Base-by-base conservation (phyloP, 2,329 filamentous ascomycete genomes). In the Trichothecium sympodiale region DNA sequence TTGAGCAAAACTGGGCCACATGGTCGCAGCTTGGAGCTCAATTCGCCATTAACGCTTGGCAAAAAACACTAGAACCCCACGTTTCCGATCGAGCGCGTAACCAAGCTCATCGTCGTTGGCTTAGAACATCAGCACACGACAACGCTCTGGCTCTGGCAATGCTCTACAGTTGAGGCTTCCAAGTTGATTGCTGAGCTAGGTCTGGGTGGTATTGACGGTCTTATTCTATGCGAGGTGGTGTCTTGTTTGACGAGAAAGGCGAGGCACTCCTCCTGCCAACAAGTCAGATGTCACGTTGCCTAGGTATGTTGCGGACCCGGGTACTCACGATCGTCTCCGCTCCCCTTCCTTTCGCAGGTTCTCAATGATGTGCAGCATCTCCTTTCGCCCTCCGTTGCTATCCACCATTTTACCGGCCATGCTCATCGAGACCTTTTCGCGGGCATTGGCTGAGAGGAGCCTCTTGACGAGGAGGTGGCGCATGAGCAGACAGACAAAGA, bases 401-500 rank as follows among this genome's bases (percentile, higher is more conserved):
- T 95, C 84, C 34, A 96, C 79, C 50, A 81, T 73, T 54, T 86
- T 87, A 17, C 83, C 84, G 5, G 74, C 77, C 73, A 96, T 82
- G 51, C 83, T 91, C 91, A 98, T 96, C 42, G 79, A 88, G 10
- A 96, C 82, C 61, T 94, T 94, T 56, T 89, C 78, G 42, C 76
- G 74, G 3, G 83, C 79, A 51, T 86, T 82, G 8, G 84, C 86
- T 45, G 72, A 75, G 39, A 98, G 64, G 17, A 98, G 67, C 38
- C 84, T 70, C 59, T 87, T 88, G 34, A 95, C 67, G 14, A 98
- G 70, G n/a, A 98, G 63, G 60, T 95, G 83, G 33, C 87, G 78
- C 88, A 98, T 98, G 42, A 89, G 72, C 45, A 96, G 74, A 57
- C 91, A 96, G 3, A 98, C 91, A 56, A 88, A 96, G 1, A 98